Evolutionary conservation across 768 basidiomycete species (phyloP).

Genomic region (Suillus cothurnatus): DNA sequence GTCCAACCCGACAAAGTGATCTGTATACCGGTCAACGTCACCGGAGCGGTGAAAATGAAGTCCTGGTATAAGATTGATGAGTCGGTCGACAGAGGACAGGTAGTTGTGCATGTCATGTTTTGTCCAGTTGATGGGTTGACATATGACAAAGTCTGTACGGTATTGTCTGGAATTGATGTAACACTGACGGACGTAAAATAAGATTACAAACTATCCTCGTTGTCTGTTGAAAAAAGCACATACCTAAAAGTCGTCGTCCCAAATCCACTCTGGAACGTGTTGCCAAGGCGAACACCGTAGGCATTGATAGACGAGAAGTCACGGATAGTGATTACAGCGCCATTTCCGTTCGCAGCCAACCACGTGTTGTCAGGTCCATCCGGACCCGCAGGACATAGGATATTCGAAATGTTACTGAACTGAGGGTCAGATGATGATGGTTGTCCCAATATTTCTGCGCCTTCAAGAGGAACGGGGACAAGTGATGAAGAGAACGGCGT

Average conservation of each 20-base stretch:
- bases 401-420: constrained; percentile 64
- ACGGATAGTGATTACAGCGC: constrained; percentile 75
- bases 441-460: constrained; percentile 57
- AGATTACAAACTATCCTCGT: constrained; percentile 13
- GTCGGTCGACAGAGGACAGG: constrained; percentile 83
- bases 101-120: constrained; percentile 73
- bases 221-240: constrained; percentile 22
- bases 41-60: constrained; percentile 72
- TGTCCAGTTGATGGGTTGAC: constrained; percentile 74
- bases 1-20: constrained; percentile 76
- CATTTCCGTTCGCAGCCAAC: constrained; percentile 74
- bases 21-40: constrained; percentile 86
- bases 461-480: constrained; percentile 72
- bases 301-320: constrained; percentile 75
- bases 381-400: constrained; percentile 85
- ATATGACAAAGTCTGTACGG: constrained; percentile 74
- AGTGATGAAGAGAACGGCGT: constrained; percentile 89
- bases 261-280: constrained; percentile 80
- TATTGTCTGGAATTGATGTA: constrained; percentile 88
- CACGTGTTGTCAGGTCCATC: constrained; percentile 84
- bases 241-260: constrained; percentile 92
- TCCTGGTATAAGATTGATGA: constrained; percentile 86
- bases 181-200: constrained; percentile 50
- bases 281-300: constrained; percentile 85
- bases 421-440: constrained; percentile 62